phyloP scores from a whole-genome alignment of 306 rosid genomes.

The Prunus salicina region DNA sequence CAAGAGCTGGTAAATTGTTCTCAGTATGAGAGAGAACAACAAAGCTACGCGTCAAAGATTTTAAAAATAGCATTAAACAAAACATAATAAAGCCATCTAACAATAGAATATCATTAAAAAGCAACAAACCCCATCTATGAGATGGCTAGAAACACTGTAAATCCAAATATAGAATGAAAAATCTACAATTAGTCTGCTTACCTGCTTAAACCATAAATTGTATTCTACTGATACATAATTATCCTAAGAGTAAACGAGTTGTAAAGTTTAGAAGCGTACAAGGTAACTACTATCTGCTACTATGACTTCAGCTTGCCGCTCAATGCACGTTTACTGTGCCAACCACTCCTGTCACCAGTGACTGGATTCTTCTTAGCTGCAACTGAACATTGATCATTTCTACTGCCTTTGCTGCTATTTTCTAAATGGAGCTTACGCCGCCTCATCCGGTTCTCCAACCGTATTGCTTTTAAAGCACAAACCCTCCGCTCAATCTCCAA shows the following conservation, averaged over 20 bases:
- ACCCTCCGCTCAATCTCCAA: constrained; percentile 68
- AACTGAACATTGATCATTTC: constrained; percentile 72
- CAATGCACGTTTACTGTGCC: constrained; percentile 65
- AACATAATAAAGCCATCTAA: background rate
- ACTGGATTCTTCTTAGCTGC: constrained; percentile 76
- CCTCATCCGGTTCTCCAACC: constrained; percentile 82
- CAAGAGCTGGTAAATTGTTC: background rate
- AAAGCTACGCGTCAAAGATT: background rate
- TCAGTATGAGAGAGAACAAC: background rate
- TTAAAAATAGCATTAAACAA: background rate
- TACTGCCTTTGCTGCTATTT: constrained; percentile 46
- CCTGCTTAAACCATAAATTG: constrained; percentile 18
- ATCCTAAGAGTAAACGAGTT: constrained; percentile 4
- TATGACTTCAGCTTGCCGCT: constrained; percentile 77
- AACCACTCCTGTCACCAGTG: constrained; percentile 42
- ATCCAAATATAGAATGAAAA: background rate
- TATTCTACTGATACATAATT: background rate
- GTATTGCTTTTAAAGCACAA: constrained; percentile 59
- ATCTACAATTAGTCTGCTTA: background rate
- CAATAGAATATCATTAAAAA: background rate
- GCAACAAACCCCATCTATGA: background rate
- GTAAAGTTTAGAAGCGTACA: constrained; percentile 11
- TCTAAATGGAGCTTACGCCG: constrained; percentile 64
- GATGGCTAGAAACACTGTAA: background rate
- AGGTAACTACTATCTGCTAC: constrained; percentile 9